Percentiles rank a stretch among this genome's conserved stretches.
phyloP scores from a whole-genome alignment of 2,329 filamentous ascomycete genomes.

The Nothomitra cinnamomea region DNA sequence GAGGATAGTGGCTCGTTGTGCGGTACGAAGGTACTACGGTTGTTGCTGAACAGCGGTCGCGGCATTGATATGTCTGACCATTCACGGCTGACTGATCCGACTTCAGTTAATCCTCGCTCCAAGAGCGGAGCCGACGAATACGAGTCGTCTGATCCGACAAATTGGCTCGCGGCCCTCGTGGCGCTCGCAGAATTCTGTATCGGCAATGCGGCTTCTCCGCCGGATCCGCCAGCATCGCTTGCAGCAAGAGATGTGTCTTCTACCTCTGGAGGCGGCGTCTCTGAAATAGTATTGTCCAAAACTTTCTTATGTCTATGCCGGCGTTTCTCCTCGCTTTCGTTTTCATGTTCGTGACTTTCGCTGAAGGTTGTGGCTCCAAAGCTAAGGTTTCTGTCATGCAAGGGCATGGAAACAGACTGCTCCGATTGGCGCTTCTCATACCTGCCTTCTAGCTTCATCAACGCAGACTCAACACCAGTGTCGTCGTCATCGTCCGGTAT shows the following conservation, averaged over 20 bases:
- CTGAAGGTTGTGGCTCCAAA: background rate
- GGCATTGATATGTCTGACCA: conserved; percentile 12
- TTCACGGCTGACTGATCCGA: background rate
- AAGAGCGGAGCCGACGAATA: conserved; percentile 64
- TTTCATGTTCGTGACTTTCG: background rate
- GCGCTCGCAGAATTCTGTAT: background rate
- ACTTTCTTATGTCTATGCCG: conserved; percentile 2
- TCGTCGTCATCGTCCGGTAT: conserved; percentile 68
- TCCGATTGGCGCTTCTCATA: conserved; percentile 35
- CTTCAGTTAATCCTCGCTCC: conserved; percentile 38
- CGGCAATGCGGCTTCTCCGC: background rate
- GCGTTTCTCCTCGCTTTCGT: conserved; percentile 2
- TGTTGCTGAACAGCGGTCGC: conserved; percentile 15
- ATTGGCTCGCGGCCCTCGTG: background rate
- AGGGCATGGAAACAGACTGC: background rate
- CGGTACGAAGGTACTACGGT: conserved; percentile 13
- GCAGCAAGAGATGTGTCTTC: background rate
- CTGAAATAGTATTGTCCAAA: conserved; percentile 3
- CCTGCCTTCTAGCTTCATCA: conserved; percentile 82
- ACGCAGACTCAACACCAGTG: conserved; percentile 74
- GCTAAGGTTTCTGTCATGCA: background rate
- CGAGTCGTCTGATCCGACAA: conserved; percentile 28
- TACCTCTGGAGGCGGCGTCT: background rate
- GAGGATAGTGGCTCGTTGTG: conserved; percentile 19
- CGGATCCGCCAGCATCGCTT: background rate